Conservation (phyloP, 164 flowering plant species). For the Magnolia officinalis region DNA sequence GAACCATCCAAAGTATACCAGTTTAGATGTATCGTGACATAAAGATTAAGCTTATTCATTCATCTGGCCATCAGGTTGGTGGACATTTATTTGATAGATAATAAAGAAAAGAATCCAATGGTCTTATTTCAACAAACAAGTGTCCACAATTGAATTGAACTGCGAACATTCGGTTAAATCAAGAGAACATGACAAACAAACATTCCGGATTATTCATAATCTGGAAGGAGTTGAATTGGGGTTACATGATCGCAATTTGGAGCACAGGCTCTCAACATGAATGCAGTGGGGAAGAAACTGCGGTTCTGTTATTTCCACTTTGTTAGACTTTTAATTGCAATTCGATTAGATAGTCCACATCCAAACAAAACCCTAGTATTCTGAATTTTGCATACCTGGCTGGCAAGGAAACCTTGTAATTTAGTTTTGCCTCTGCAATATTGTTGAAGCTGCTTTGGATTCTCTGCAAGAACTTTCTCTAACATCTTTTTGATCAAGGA, state of each 20-base stretch:
- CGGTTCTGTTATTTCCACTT: too few relatives aligned
- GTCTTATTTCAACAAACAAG: too few relatives aligned
- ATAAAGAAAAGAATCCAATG: too few relatives aligned
- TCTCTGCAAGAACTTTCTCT: slow-evolving; percentile 63
- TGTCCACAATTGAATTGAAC: not conserved
- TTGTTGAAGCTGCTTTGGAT: slow-evolving; percentile 85
- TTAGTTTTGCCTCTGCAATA: slow-evolving; percentile 91
- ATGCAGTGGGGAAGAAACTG: not conserved
- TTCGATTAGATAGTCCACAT: not conserved
- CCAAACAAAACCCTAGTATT: not conserved
- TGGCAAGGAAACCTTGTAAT: slow-evolving; percentile 85
- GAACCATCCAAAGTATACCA: too few relatives aligned
- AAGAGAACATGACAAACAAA: not conserved
- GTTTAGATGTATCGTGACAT: too few relatives aligned
- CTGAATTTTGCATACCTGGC: slow-evolving; percentile 54
- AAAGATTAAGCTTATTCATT: too few relatives aligned
- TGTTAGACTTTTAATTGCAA: not conserved
- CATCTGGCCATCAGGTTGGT: too few relatives aligned
- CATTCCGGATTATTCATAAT: not conserved
- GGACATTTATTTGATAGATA: too few relatives aligned
- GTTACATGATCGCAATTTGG: not conserved
- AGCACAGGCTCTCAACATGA: not conserved
- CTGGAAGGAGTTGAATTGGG: not conserved
- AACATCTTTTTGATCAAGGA: slow-evolving; percentile 71
- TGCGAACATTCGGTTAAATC: not conserved